Evolutionary conservation across 192 early-diverging fungal genomes (phyloP).

Genomic region (Backusella circina): DNA sequence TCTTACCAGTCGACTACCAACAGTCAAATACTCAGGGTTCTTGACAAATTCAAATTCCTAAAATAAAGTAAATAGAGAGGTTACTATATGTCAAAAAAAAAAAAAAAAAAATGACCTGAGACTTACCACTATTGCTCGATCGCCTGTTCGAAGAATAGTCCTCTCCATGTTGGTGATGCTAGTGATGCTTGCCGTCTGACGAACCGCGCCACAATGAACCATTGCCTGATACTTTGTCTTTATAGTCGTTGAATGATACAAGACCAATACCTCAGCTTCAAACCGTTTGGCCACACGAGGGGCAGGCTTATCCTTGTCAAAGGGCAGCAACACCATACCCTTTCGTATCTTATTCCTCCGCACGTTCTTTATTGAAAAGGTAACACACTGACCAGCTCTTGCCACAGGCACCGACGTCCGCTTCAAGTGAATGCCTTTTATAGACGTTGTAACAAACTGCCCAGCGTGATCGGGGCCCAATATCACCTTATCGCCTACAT

Average conservation of each 20-base stretch:
- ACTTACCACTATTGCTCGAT: conserved; percentile 69
- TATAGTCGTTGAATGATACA: conserved; percentile 92
- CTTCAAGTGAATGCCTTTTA: conserved; percentile 90
- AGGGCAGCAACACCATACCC: conserved; percentile 73
- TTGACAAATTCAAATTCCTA: conserved; percentile 71
- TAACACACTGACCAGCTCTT: conserved; percentile 78
- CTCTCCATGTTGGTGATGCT: conserved; percentile 58
- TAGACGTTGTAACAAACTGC: conserved; percentile 67
- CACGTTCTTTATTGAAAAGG: conserved; percentile 85
- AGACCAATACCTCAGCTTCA: conserved; percentile 87
- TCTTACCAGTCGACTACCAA: conserved; percentile 54
- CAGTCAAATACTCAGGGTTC: conserved; percentile 63
- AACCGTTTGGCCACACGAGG: conserved; percentile 68
- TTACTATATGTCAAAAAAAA: not conserved
- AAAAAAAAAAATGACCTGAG: not conserved
- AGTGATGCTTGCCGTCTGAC: conserved; percentile 81
- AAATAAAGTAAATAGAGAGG: not conserved
- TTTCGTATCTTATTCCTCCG: conserved; percentile 75
- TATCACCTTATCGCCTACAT: conserved; percentile 77
- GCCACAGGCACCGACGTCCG: conserved; percentile 76
- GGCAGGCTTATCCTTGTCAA: conserved; percentile 37
- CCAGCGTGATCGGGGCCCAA: conserved; percentile 85
- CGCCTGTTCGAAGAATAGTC: conserved; percentile 78
- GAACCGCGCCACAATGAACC: conserved; percentile 85
- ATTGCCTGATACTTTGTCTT: conserved; percentile 90